Base-by-base conservation (phyloP, 148 eudicot species). In the Polygonum maritimum region DNA sequence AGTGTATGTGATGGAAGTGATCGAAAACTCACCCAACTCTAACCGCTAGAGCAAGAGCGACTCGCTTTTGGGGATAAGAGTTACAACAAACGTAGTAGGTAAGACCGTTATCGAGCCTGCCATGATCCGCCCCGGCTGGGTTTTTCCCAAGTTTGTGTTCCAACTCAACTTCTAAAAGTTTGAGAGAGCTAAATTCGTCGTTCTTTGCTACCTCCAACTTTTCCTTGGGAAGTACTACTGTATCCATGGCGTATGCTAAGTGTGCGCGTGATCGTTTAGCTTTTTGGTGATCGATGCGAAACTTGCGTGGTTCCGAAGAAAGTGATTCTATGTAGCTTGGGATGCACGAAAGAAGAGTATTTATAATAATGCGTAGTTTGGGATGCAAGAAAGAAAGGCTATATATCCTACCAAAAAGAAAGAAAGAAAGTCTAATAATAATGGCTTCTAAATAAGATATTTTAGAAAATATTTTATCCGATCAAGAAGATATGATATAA, bases 1-100 rank as follows among this genome's bases (percentile, higher is more conserved):
- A 39, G 41, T 4, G 41, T 26, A 26, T 26, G 31, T 2, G 4
- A 39, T 39, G 41, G 62, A 55, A 1, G 22, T 16, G n/a, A 26
- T 26, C 31, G 31, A 55, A 48, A 11, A 69, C 71, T 57, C 69
- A 87, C 97, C 97, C 93, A 76, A 83, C 89, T 79, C 86, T 91
- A 60, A 91, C 91, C 33, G 88, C 97, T 45, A 92, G 94, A 49
- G 92, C 90, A 35, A 90, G 89, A 78, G 94, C 97, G 71, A 94
- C 97, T 48, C 97, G 75, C 92, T 87, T 87, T 74, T 80, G 86
- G 15, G 97, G 94, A 80, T 88, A 90, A 12, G 92, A 82, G 71
- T 90, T 92, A 71, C 81, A 84, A 3, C 97, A 88, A 12, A 92
- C 94, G 63, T 92, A 92, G 78, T 90, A 90, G 73, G 79, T 81